These are phyloP conservation scores for Talaromyces adpressus DNA, from an alignment of 495 filamentous ascomycete genomes.

Conservation along the genomic window DNA sequence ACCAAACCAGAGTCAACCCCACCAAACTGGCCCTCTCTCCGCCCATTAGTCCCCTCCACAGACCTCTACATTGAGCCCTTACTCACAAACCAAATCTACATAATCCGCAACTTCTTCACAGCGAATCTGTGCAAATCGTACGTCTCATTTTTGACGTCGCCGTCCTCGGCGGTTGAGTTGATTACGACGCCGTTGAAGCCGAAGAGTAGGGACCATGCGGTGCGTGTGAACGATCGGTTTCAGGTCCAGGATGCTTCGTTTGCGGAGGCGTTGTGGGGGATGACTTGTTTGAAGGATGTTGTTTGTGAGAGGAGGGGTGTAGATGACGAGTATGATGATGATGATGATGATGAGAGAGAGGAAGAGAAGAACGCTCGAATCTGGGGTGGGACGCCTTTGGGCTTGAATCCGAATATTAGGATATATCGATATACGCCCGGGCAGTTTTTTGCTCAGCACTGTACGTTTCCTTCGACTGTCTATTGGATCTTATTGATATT, in stretches of 20 bases:
- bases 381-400: conserved; percentile 82
- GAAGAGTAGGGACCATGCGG: conserved; percentile 69
- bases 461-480: conserved; percentile 43
- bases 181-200: conserved; percentile 77
- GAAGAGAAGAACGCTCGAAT: conserved; percentile 18
- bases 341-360: conserved; percentile 6
- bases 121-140: conserved; percentile 75
- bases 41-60: conserved; percentile 59
- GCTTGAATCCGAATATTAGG: conserved; percentile 82
- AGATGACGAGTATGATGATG: conserved; percentile 2
- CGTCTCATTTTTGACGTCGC: conserved; percentile 63
- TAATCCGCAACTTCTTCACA: conserved; percentile 73
- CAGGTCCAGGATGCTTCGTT: conserved; percentile 73
- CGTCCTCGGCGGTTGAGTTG: conserved; percentile 49
- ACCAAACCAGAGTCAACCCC: conserved; percentile 12
- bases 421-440: conserved; percentile 86
- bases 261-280: conserved; percentile 65
- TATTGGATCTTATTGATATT: background rate
- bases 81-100: conserved; percentile 62
- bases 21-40: conserved; percentile 74
- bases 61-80: conserved; percentile 55
- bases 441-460: conserved; percentile 86
- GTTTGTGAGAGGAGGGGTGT: conserved; percentile 13
- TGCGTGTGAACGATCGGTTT: conserved; percentile 87
- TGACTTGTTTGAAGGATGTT: conserved; percentile 51